Evolutionary conservation across 257 asterid genomes (phyloP).

Genomic region (Fraxinus americana): DNA sequence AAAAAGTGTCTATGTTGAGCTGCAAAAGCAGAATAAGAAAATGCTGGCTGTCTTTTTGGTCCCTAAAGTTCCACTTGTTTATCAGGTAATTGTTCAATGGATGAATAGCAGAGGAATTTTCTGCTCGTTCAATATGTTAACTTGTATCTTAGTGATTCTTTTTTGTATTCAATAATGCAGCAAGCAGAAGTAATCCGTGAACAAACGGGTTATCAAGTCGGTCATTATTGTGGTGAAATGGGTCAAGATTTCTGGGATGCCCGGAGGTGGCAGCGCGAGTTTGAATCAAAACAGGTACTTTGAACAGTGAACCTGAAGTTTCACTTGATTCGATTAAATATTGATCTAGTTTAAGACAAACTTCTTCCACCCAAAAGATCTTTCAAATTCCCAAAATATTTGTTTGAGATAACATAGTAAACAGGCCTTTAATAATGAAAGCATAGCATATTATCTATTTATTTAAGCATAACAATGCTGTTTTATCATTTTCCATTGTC

Average conservation of each 20-base stretch:
- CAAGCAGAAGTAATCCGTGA: conserved; percentile 99
- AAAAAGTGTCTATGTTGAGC: conserved; percentile 66
- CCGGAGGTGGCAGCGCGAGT: conserved; percentile 97
- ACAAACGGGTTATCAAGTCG: conserved; percentile 87
- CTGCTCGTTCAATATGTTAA: conserved; percentile 21
- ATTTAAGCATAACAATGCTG: conserved; percentile 12
- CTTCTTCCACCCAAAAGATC: conserved; percentile 6
- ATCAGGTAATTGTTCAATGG: conserved; percentile 65
- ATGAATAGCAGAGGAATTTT: conserved; percentile 9
- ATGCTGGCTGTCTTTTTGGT: conserved; percentile 94
- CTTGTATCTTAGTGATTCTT: conserved; percentile 14
- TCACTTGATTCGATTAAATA: conserved; percentile 12
- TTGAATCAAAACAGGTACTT: conserved; percentile 89
- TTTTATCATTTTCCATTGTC: conserved; percentile 2
- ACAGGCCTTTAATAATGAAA: background rate
- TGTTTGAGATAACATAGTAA: background rate
- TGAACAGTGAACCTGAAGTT: conserved; percentile 16
- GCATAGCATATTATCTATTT: background rate
- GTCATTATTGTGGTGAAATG: conserved; percentile 99
- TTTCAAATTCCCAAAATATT: background rate
- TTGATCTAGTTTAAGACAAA: conserved; percentile 15
- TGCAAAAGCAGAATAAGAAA: conserved; percentile 72
- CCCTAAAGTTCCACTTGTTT: conserved; percentile 98
- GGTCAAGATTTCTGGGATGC: conserved; percentile 99
- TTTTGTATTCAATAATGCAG: conserved; percentile 45